Base-by-base conservation (phyloP, 2,329 filamentous ascomycete genomes). In the Diplodia intermedia region DNA sequence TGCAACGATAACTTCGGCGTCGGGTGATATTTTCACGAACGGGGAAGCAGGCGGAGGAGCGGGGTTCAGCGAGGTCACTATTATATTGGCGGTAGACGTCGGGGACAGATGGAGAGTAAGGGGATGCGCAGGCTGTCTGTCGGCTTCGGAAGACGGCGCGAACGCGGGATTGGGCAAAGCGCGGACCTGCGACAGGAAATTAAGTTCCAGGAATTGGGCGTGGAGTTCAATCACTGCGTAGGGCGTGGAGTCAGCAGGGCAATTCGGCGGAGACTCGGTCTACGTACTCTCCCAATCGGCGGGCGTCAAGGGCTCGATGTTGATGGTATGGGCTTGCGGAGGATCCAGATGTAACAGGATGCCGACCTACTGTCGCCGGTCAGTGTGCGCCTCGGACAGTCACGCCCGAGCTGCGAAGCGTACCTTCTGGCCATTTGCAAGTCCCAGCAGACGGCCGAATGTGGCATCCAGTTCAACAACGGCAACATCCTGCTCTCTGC, bases 1-100 rank as follows among this genome's bases (percentile, higher is more conserved):
- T 3, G 95, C 95, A 69, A 99, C 95, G 71, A 98, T 97, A 61
- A 99, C 94, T 80, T 99, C 95, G 26, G 94, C 94, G 76, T 98
- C 93, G 0, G 94, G 91, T 0, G 92, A 91, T 62, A 99, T 92
- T 79, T 97, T 98, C 31, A 92, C 93, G 76, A 99, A 99, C 0
- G 92, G 86, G 1, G 88, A 86, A 60, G 89, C 87, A 2, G 87
- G 82, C 1, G 91, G 79, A 4, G 89, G 88, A 0, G 88, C 83
- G 1, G 95, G 95, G 1, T 90, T 88, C n/a, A 99, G 83, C 1
- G 92, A 93, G 7, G 92, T 88, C 9, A 98, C 87, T 67, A 89
- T 89, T 70, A 99, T 93, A 75, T 94, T 97, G 11, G 95, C 96
- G 1, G 94, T 97, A 3, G 94, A 97, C 0, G 94, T 98, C 2